A percentile compares a stretch with the other conserved stretches of the same genome.
phyloP scores from a whole-genome alignment of 345 rosid genomes.

The Lepidium didymum region DNA sequence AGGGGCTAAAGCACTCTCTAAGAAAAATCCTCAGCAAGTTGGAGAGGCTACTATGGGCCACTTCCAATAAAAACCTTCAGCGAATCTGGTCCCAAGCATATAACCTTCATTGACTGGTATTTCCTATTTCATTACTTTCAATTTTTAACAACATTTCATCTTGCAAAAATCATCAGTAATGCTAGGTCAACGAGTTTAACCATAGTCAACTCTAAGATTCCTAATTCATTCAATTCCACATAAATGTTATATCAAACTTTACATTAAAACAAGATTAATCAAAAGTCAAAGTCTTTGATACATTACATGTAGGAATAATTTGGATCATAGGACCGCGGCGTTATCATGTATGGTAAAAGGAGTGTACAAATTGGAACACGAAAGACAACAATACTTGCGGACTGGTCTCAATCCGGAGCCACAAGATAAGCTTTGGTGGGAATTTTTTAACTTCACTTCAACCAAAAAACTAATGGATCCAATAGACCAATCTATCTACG shows the following conservation, averaged over 20 bases:
- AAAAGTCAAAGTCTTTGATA: slow-evolving; percentile 17
- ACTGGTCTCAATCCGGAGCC: slow-evolving; percentile 32
- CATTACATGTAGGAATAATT: slow-evolving; percentile 28
- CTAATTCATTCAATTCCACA: not conserved
- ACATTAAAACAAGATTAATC: not conserved
- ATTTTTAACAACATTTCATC: not conserved
- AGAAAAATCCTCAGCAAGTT: slow-evolving; percentile 39
- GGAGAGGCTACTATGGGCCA: too few species aligned
- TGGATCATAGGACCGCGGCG: slow-evolving; percentile 43
- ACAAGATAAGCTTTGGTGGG: slow-evolving; percentile 59
- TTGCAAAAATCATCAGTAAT: not conserved
- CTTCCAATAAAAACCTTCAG: too few species aligned
- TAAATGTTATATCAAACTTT: too few species aligned
- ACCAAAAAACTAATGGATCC: slow-evolving; percentile 43
- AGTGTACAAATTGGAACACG: slow-evolving; percentile 45
- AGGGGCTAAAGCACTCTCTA: slow-evolving; percentile 25
- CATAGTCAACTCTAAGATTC: not conserved
- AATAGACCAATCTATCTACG: slow-evolving; percentile 51
- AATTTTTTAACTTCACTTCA: slow-evolving; percentile 46
- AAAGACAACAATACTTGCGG: slow-evolving; percentile 41
- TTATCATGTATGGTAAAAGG: slow-evolving; percentile 53
- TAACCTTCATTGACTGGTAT: slow-evolving; percentile 55
- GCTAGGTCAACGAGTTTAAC: slow-evolving; percentile 5
- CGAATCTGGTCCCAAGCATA: slow-evolving; percentile 48
- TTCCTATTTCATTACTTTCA: not conserved